A percentile compares a stretch with the other conserved stretches of the same genome.
Evolutionary conservation across 345 rosid species (phyloP).

Genomic region (Citrus hindsii): DNA sequence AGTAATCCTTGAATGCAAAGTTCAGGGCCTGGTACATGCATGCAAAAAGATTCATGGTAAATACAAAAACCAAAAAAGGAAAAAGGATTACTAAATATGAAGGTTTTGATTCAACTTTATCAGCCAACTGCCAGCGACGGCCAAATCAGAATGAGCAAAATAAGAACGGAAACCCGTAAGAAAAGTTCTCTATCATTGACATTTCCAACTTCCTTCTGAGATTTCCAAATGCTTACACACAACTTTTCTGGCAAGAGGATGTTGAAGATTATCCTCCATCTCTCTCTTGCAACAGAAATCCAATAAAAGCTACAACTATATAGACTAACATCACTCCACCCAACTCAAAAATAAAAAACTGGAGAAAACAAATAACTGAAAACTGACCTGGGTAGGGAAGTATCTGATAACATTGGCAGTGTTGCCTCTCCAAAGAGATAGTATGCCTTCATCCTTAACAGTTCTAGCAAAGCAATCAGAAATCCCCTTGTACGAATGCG

Average conservation of each 20-base stretch:
- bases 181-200: not conserved
- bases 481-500: slow-evolving; percentile 53
- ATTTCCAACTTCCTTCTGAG: not conserved
- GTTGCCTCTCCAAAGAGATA: slow-evolving; percentile 62
- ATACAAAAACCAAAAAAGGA: not conserved
- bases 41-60: not conserved
- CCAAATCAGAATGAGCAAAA: not conserved
- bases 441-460: slow-evolving; percentile 46
- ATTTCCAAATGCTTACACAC: not conserved
- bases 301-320: not conserved
- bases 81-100: not conserved
- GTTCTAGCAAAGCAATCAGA: slow-evolving; percentile 52
- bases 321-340: not conserved
- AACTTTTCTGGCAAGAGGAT: not conserved
- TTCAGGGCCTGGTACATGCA: slow-evolving; percentile 41
- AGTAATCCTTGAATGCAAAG: slow-evolving; percentile 56
- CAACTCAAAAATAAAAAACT: not conserved
- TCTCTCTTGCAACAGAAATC: not conserved
- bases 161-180: not conserved
- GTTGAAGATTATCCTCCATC: not conserved
- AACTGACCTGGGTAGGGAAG: slow-evolving; percentile 45
- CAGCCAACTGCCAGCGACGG: not conserved
- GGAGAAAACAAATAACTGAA: not conserved
- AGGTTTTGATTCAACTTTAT: not conserved
- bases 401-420: slow-evolving; percentile 57